Evolutionary conservation across 1,284 basidiomycete species (phyloP), one percentile per base, ranked within the genome.

Genomic region (Afroboletus lepidellus): DNA sequence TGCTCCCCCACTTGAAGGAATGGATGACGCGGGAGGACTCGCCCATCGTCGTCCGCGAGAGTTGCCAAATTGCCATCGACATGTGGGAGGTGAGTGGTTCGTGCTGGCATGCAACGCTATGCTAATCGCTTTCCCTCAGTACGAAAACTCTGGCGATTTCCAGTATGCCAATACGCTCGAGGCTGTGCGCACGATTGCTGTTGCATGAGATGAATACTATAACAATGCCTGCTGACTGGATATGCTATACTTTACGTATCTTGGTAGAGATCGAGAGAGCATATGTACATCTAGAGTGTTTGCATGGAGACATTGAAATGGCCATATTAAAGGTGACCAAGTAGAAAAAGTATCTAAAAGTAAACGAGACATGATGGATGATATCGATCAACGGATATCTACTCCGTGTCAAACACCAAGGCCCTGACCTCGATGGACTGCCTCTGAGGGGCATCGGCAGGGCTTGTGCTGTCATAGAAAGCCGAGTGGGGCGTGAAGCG

Each of bases 21-120:
- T 98, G 94, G 87, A 87, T 92, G 71, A 73, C 74, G 27, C 79
- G 86, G 56, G 74, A 80, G 48, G 87, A 92, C 59, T 85, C 92
- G 6, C 96, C 96, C 0, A 74, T 83, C 8, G 95, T 99, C 12
- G 97, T 99, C 1, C 80, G 90, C 48, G 95, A 99, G 73, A 97
- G 94, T 62, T 99, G 97, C 73, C 85, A 95, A 64, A 88, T 99
- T 47, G 97, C 96, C 1, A 81, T 99, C 50, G 97, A 99, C 69
- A 95, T 98, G 93, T 95, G 89, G 83, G 91, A 95, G 87, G 89
- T 89, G 53, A 29, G 82, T 69, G 1, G 2, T 53, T 30, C 11
- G 24, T 16, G 23, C 6, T n/a, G 1, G 18, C 13, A 4, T 15
- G 15, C 15, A 37, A 34, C 23, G 16, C 27, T 15, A 36, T 38